phyloP scores from a whole-genome alignment of 257 asterid species.

The Fraxinus quadrangulata region DNA sequence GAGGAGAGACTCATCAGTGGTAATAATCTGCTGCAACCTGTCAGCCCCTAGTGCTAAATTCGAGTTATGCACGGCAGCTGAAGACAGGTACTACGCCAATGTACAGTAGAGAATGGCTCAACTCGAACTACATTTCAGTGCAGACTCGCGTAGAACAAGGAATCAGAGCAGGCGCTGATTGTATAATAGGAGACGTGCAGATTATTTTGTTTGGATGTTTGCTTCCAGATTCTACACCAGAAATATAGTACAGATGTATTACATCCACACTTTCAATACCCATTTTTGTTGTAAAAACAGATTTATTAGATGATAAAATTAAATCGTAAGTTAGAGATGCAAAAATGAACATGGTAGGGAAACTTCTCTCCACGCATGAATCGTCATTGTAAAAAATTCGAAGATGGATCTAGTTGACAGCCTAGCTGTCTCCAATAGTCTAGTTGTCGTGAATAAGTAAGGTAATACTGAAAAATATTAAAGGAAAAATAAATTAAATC shows the following conservation, averaged over 20 bases:
- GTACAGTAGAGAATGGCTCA: slow-evolving; percentile 6
- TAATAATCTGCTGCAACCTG: not conserved
- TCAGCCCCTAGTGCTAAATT: not conserved
- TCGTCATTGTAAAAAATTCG: too few species aligned
- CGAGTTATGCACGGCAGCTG: not conserved
- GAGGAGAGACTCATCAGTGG: not conserved
- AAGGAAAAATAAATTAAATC: not conserved
- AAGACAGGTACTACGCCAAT: not conserved
- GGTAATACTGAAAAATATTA: not conserved
- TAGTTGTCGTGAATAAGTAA: not conserved
- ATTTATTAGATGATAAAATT: not conserved
- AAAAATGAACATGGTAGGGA: not conserved
- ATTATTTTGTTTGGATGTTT: slow-evolving; percentile 34
- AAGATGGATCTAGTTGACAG: not conserved
- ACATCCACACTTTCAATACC: not conserved
- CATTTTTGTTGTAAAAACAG: slow-evolving; percentile 15
- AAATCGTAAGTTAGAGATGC: not conserved
- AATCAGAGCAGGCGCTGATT: slow-evolving; percentile 1
- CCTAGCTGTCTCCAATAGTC: too few species aligned
- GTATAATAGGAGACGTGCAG: slow-evolving; percentile 48
- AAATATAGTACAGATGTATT: slow-evolving; percentile 39
- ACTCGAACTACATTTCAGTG: not conserved
- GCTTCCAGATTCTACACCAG: slow-evolving; percentile 24
- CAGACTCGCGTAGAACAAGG: slow-evolving; percentile 4
- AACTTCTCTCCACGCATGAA: too few species aligned